A percentile compares a stretch with the other conserved stretches of the same genome.
Evolutionary conservation across 768 basidiomycete species (phyloP).

Genomic region (Panaeolus cyanescens): DNA sequence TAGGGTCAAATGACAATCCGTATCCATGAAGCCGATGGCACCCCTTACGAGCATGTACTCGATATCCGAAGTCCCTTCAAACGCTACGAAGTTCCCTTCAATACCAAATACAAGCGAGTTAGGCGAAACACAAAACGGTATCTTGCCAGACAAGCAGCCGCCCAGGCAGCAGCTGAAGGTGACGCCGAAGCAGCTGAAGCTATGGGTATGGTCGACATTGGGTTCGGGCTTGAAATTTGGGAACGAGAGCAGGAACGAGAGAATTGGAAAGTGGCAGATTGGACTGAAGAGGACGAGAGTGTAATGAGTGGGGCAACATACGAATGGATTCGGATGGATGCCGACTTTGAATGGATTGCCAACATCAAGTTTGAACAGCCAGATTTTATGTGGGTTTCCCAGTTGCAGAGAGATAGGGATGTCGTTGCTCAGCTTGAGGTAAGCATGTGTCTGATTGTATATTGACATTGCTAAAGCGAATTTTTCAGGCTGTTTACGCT

Average conservation of each 20-base stretch:
- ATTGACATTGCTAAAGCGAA: not conserved
- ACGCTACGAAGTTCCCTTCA: slow-evolving; percentile 97
- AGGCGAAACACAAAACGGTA: slow-evolving; percentile 95
- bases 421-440: slow-evolving; percentile 98
- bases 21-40: slow-evolving; percentile 98
- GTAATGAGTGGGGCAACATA: slow-evolving; percentile 95
- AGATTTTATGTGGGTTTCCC: slow-evolving; percentile 98
- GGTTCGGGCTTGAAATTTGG: slow-evolving; percentile 93
- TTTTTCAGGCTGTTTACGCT: slow-evolving; percentile 81
- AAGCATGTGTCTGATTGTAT: slow-evolving; percentile 23
- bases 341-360: slow-evolving; percentile 99
- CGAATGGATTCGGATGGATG: slow-evolving; percentile 99
- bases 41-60: slow-evolving; percentile 97
- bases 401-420: slow-evolving; percentile 92
- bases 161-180: slow-evolving; percentile 90
- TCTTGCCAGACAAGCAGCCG: slow-evolving; percentile 88
- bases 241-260: slow-evolving; percentile 92
- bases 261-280: slow-evolving; percentile 96
- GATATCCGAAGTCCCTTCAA: slow-evolving; percentile 88
- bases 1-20: slow-evolving; percentile 98
- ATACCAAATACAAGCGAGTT: slow-evolving; percentile 97
- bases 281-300: slow-evolving; percentile 96
- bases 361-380: slow-evolving; percentile 90
- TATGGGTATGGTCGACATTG: slow-evolving; percentile 92
- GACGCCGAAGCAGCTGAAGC: slow-evolving; percentile 92